Base-by-base conservation (phyloP, 192 early-diverging fungal species). In the Podila clonocystis region DNA sequence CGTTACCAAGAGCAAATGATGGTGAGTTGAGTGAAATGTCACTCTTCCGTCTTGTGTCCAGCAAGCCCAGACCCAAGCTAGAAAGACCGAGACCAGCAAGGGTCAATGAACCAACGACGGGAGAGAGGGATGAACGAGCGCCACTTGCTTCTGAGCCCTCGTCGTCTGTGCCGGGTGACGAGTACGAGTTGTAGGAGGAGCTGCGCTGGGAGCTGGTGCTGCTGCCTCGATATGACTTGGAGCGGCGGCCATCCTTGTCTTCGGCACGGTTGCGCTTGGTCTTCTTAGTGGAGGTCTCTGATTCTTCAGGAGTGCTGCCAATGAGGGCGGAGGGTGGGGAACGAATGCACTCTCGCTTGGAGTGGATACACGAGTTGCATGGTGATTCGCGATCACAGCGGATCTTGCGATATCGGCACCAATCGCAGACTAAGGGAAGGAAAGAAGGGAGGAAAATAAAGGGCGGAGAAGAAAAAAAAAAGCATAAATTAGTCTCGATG, bases 261-360 rank as follows among this genome's bases (percentile, higher is more conserved):
- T 48, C 45, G 4, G 50, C 52, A 13, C 63, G 36, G 63, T 30
- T 65, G 6, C 63, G 31, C 48, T 79, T 79, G 22, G 76, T 68
- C 61, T 63, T 79, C 60, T 48, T 31, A 19, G 34, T 24, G 11
- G 49, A 29, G 19, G 72, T 34, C 33, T 33, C 30, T 26, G 62
- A 22, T 17, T 70, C 33, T 9, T 67, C 60, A 1, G 61, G 33
- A 33, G 9, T 30, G 19, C 68, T 78, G 49, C 34, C 57, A 45
- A 80, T 62, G n/a, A 80, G 50, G 52, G 41, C 70, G 9, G 77
- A 67, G 12, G 77, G 58, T 3, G 77, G 77, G n/a, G 77, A 68
- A 5, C 77, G 77, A 49, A 80, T 69, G 64, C 77, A 80, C 60
- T 80, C 77, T 33, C 77, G 77, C 71, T 80, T 80, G 15, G 77